Evolutionary conservation across 1,284 basidiomycete species (phyloP), one percentile per base, ranked within the genome.

Genomic region (Cutaneotrichosporon cutaneum): DNA sequence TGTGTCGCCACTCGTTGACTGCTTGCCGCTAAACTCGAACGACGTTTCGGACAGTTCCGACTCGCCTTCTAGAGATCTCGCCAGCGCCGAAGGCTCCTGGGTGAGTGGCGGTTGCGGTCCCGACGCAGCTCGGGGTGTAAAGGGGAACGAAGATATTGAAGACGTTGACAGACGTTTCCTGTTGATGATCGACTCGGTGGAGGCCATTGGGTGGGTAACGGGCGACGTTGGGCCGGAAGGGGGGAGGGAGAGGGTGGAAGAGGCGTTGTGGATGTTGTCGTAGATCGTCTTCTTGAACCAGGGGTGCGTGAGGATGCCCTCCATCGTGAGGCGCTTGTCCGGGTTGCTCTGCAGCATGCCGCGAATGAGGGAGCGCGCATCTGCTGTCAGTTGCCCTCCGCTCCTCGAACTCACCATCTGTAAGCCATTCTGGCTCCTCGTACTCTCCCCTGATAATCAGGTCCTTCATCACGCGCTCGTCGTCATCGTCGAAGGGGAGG

Each of bases 401-500:
- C 16, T 13, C 48, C 9, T 26, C 18, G 32, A 22, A 21, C 80
- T 59, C 66, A 93, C 94, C 91, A 71, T 85, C 81, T 16, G 92
- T 90, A 21, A 96, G 82, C 93, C 90, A 99, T 63, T 87, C 86
- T 6, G 94, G 94, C 70, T 96, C 89, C 64, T 95, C 92, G 73
- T 89, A 97, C 51, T 90, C 86, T n/a, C 90, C 92, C 64, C 86
- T 82, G 59, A 93, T 86, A 66, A 99, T 92, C 77, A 91, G 89
- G 55, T 85, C 82, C 69, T 89, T 89, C 93, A 98, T 98, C 35
- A 90, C 75, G 36, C 83, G 81, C 79, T 99, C 96, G 74, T 98
- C 89, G 64, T 99, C 96, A 70, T 98, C 92, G 71, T 98, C 95
- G 71, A 98, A 98, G 0, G 95, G 95, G n/a, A 98, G 81, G 5